phyloP scores from a whole-genome alignment of 306 rosid genomes.

The Astragalus membranaceus region DNA sequence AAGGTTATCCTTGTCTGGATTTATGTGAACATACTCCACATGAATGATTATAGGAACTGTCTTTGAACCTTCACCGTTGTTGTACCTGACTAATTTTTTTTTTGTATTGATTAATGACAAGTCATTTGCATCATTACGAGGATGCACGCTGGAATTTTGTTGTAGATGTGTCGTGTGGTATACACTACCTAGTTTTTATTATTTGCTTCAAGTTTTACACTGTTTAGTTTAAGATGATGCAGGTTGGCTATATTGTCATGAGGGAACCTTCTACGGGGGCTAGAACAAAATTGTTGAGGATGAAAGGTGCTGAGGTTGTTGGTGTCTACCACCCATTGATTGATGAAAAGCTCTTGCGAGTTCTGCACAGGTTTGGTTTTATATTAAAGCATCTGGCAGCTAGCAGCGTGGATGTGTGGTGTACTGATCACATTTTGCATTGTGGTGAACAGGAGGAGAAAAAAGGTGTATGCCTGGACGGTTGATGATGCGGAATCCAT shows the following conservation, averaged over 20 bases:
- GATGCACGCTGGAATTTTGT: not conserved
- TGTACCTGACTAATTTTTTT: too few relatives aligned
- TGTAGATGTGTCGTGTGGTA: not conserved
- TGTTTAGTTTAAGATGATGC: slow-evolving; percentile 15
- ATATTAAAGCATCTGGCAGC: not conserved
- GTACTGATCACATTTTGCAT: slow-evolving; percentile 1
- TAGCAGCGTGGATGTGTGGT: not conserved
- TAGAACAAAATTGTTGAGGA: slow-evolving; percentile 62
- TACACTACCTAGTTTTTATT: not conserved
- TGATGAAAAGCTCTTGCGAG: slow-evolving; percentile 64
- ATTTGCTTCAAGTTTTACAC: not conserved
- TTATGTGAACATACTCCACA: not conserved
- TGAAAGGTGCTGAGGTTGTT: slow-evolving; percentile 76
- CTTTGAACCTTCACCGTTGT: too few relatives aligned
- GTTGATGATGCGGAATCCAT: slow-evolving; percentile 72
- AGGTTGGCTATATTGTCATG: slow-evolving; percentile 95
- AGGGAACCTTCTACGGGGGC: slow-evolving; percentile 57
- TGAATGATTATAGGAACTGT: too few relatives aligned
- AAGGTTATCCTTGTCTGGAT: not conserved
- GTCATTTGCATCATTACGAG: not conserved
- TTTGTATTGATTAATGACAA: not conserved
- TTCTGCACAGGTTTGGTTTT: slow-evolving; percentile 54
- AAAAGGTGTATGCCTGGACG: slow-evolving; percentile 86
- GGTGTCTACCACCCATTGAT: slow-evolving; percentile 82
- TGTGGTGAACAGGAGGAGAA: slow-evolving; percentile 52